phyloP scores from a whole-genome alignment of 805 yeast genomes.

The Starmerella floris region DNA sequence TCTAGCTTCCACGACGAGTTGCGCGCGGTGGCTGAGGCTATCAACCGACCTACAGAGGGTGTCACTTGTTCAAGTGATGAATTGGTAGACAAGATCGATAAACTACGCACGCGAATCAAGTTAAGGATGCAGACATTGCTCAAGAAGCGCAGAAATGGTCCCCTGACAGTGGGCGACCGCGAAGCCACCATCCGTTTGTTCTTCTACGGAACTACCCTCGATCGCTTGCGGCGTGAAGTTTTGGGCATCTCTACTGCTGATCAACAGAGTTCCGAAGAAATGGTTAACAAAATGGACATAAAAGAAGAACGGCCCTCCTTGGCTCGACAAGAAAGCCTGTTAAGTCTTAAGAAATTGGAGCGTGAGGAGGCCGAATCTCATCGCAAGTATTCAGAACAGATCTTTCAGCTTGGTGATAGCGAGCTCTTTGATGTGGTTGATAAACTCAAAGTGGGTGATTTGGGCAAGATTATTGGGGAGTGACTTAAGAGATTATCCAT shows the following conservation, averaged over 20 bases:
- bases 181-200: conserved; percentile 19
- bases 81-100: conserved; percentile 14
- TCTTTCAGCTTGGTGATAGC: conserved; percentile 1
- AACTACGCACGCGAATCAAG: conserved; percentile 15
- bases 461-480: conserved; percentile 16
- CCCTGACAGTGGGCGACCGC: conserved; percentile 20
- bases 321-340: conserved; percentile 28
- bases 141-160: conserved; percentile 10
- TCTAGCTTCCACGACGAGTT: conserved; percentile 15
- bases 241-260: conserved; percentile 5
- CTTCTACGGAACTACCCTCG: conserved; percentile 19
- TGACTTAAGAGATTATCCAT: no score
- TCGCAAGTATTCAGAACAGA: conserved; percentile 48
- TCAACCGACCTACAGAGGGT: conserved; percentile 3
- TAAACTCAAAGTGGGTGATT: conserved; percentile 13
- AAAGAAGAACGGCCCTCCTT: conserved; percentile 19
- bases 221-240: conserved; percentile 15
- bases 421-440: conserved; percentile 9
- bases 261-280: conserved; percentile 9
- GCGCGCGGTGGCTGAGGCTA: conserved; percentile 8
- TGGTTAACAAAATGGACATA: conserved; percentile 18
- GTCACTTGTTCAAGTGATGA: not conserved
- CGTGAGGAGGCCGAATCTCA: conserved; percentile 88
- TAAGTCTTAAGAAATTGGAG: conserved; percentile 44
- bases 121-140: conserved; percentile 18